Evolutionary conservation across 139 green algal genomes (phyloP).

Genomic region (Haematococcus lacustris): DNA sequence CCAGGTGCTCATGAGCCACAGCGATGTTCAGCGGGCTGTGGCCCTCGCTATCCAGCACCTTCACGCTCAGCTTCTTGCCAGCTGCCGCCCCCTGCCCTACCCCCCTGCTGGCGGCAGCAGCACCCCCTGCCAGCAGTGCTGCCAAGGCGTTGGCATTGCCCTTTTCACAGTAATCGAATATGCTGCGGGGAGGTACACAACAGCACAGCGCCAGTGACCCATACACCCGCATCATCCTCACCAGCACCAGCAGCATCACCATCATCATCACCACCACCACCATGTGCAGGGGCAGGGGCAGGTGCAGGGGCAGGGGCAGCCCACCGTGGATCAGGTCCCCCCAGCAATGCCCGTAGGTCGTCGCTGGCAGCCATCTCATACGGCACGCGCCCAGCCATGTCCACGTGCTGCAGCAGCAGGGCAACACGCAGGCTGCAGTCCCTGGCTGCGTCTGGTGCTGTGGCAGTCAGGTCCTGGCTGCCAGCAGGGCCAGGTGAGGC

Average conservation of each 20-base stretch:
- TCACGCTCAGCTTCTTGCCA: conserved; percentile 15
- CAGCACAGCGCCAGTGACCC: too few relatives aligned
- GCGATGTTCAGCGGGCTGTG: conserved; percentile 49
- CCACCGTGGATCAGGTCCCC: conserved; percentile 49
- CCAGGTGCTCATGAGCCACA: conserved; percentile 26
- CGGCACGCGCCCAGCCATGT: conserved; percentile 23
- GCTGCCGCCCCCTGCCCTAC: too few relatives aligned
- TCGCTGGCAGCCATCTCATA: conserved; percentile 38
- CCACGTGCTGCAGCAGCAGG: neutral
- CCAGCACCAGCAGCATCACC: too few relatives aligned
- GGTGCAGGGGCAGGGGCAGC: too few relatives aligned
- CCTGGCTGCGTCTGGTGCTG: neutral
- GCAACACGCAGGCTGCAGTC: neutral
- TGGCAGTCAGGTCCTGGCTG: neutral
- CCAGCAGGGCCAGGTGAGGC: neutral
- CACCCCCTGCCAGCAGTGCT: conserved; percentile 16
- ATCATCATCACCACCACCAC: too few relatives aligned
- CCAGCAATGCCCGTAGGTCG: conserved; percentile 47
- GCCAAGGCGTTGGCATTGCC: conserved; percentile 40
- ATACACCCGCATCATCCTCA: too few relatives aligned
- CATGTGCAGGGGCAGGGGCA: too few relatives aligned
- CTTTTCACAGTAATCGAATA: conserved; percentile 28
- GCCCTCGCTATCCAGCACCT: conserved; percentile 46
- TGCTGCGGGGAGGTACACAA: too few relatives aligned
- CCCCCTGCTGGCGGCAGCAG: neutral